These are phyloP conservation scores for Calophaca sinica DNA, from an alignment of 306 rosid genomes.

Conservation along the genomic window DNA sequence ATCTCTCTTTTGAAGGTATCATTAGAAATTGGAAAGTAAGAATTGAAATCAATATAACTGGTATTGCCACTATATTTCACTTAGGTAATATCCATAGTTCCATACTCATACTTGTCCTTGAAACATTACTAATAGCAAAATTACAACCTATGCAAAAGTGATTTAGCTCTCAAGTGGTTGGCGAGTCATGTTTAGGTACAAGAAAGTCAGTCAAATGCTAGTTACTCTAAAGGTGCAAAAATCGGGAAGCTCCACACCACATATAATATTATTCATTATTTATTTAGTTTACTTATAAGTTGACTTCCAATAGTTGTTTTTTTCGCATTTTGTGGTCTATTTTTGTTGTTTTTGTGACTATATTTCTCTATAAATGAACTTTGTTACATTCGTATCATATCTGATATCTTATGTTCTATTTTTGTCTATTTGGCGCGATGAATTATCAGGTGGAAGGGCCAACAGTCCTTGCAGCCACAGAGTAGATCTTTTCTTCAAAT, in stretches of 20 bases:
- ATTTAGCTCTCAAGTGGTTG: constrained; percentile 30
- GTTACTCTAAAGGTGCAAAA: not conserved
- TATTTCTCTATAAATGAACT: not conserved
- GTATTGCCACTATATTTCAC: too few relatives aligned
- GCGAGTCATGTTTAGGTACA: constrained; percentile 31
- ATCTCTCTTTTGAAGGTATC: too few relatives aligned
- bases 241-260: constrained; percentile 7
- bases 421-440: constrained; percentile 43
- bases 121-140: not conserved
- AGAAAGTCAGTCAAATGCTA: not conserved
- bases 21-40: too few relatives aligned
- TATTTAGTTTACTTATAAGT: not conserved
- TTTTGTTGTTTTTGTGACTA: not conserved
- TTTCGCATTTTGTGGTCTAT: not conserved
- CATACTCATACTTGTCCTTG: not conserved
- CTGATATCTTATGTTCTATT: constrained; percentile 18
- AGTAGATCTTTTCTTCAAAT: constrained; percentile 48
- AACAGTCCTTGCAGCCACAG: constrained; percentile 68
- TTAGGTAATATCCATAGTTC: not conserved
- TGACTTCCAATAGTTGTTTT: not conserved
- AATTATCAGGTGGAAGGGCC: constrained; percentile 89
- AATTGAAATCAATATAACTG: too few relatives aligned
- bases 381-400: not conserved
- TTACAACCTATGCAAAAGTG: not conserved
- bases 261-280: not conserved